Evolutionary conservation across 176 grass and related monocot species (phyloP).

Genomic region (Poa pratensis): DNA sequence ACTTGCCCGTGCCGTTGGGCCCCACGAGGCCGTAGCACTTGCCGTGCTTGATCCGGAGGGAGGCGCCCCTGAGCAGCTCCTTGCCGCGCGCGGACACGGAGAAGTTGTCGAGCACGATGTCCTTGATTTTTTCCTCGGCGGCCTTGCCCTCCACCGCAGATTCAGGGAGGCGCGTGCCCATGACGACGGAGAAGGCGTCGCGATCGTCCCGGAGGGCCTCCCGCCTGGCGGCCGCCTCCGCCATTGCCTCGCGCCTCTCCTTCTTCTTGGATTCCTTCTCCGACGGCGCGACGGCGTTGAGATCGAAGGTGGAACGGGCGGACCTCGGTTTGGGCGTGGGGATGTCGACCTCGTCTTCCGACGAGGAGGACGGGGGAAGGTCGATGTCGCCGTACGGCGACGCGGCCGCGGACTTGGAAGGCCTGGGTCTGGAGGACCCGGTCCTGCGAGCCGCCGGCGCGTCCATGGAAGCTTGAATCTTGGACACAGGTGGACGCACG

Average conservation of each 20-base stretch:
- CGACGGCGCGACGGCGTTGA: constrained; percentile 27
- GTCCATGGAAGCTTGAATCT: too few relatives aligned
- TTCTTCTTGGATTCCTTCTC: constrained; percentile 64
- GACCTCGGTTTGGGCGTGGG: background rate
- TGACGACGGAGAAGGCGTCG: constrained; percentile 68
- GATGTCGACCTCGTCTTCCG: constrained; percentile 33
- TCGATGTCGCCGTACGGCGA: constrained; percentile 65
- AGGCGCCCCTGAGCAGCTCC: constrained; percentile 64
- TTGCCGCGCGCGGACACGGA: constrained; percentile 62
- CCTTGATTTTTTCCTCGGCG: constrained; percentile 45
- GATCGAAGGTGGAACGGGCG: constrained; percentile 16
- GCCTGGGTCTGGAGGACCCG: too few relatives aligned
- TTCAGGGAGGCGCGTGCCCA: constrained; percentile 41
- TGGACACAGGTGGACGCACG: too few relatives aligned
- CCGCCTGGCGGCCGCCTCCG: constrained; percentile 26
- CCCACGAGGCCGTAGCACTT: constrained; percentile 59
- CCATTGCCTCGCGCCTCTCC: constrained; percentile 50
- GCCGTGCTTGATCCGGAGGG: constrained; percentile 61
- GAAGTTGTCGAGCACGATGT: constrained; percentile 66
- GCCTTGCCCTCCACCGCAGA: constrained; percentile 3
- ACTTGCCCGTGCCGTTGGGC: constrained; percentile 68
- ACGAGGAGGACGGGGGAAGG: constrained; percentile 44
- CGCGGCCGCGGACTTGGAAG: constrained; percentile 10
- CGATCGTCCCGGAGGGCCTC: constrained; percentile 64
- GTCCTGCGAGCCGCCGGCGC: too few relatives aligned